Conservation (phyloP, 306 rosid genomes). For the Dalbergia oliveri region DNA sequence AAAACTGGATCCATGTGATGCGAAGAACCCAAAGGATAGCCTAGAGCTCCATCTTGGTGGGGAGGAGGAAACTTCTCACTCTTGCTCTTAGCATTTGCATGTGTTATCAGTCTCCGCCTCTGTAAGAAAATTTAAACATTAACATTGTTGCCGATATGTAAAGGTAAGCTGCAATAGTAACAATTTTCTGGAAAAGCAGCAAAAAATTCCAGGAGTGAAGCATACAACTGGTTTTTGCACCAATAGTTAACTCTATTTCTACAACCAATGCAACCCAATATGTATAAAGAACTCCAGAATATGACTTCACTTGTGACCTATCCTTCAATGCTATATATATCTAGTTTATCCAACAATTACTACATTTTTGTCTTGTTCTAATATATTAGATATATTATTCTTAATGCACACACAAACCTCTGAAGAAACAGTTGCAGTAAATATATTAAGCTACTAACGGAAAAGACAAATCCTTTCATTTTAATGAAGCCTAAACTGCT, state of each 20-base stretch:
- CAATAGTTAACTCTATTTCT: background rate
- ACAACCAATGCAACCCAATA: slow-evolving; percentile 19
- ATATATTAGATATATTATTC: background rate
- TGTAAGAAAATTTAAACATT: slow-evolving; percentile 47
- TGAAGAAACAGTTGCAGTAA: background rate
- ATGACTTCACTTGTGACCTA: background rate
- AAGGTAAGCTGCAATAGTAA: slow-evolving; percentile 8
- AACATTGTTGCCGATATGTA: background rate
- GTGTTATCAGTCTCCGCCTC: slow-evolving; percentile 93
- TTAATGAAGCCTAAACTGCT: slow-evolving; percentile 18
- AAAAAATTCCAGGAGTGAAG: background rate
- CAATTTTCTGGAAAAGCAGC: slow-evolving; percentile 26
- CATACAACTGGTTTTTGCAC: background rate
- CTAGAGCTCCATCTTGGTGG: slow-evolving; percentile 96
- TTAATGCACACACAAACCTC: background rate
- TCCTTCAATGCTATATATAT: background rate
- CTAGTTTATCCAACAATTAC: no score
- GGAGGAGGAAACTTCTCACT: slow-evolving; percentile 99
- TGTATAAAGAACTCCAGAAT: slow-evolving; percentile 1
- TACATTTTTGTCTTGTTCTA: no score
- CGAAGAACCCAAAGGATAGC: slow-evolving; percentile 88
- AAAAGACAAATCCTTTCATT: background rate
- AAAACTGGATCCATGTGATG: slow-evolving; percentile 87
- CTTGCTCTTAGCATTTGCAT: slow-evolving; percentile 98
- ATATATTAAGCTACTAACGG: background rate